Conservation (phyloP, 1,284 basidiomycete species). For the Hemileia vastatrix region DNA sequence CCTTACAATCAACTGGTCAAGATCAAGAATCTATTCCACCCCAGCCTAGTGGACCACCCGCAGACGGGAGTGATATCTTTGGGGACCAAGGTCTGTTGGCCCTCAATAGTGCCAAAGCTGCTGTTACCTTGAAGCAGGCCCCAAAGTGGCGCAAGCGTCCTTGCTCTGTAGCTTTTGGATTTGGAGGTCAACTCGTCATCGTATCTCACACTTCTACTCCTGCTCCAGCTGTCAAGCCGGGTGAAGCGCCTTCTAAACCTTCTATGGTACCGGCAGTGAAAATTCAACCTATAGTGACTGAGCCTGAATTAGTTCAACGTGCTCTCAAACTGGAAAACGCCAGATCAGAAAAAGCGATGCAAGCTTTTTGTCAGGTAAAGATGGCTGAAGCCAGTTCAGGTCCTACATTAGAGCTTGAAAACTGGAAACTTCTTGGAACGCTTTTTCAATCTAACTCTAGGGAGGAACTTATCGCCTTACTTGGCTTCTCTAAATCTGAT, state of each 20-base stretch:
- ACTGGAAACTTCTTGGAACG: conserved; percentile 80
- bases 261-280: conserved; percentile 51
- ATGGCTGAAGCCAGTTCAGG: conserved; percentile 46
- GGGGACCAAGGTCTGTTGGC: conserved; percentile 54
- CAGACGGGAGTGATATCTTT: conserved; percentile 68
- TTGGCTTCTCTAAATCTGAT: conserved; percentile 87
- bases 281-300: conserved; percentile 64
- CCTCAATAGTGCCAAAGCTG: conserved; percentile 38
- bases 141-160: conserved; percentile 93
- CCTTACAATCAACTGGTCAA: conserved; percentile 81
- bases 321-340: conserved; percentile 64
- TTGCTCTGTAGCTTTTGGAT: conserved; percentile 73
- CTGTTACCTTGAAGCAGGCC: conserved; percentile 76
- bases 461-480: conserved; percentile 77
- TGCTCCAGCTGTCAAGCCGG: conserved; percentile 53
- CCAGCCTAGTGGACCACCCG: conserved; percentile 46
- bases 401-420: conserved; percentile 49
- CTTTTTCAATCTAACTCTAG: conserved; percentile 80
- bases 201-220: conserved; percentile 53
- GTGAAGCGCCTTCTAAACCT: conserved; percentile 54
- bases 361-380: conserved; percentile 59
- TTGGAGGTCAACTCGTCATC: conserved; percentile 69
- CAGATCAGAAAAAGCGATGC: conserved; percentile 55
- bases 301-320: conserved; percentile 65
- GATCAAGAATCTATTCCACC: conserved; percentile 35